Conservation (phyloP, 2,329 filamentous ascomycete genomes). For the Sarocladium oryzae region DNA sequence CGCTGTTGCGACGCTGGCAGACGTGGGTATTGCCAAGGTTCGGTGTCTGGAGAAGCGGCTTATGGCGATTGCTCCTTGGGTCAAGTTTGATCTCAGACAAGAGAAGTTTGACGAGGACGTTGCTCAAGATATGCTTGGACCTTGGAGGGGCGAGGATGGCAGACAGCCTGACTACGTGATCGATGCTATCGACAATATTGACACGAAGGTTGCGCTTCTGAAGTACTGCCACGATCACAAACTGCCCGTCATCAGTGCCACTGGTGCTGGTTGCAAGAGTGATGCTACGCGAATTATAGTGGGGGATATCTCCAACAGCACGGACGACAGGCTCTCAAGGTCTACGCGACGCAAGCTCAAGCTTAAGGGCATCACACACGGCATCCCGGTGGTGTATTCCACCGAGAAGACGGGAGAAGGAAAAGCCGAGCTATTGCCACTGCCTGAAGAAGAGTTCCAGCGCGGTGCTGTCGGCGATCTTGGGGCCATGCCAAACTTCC, state of each 20-base stretch:
- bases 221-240: slow-evolving; percentile 77
- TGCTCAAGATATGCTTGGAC: slow-evolving; percentile 60
- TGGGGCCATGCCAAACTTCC: slow-evolving; percentile 84
- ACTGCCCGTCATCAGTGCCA: slow-evolving; percentile 82
- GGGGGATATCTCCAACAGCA: slow-evolving; percentile 82
- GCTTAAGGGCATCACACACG: slow-evolving; percentile 68
- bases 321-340: slow-evolving; percentile 82
- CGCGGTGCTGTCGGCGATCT: slow-evolving; percentile 84
- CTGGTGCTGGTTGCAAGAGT: slow-evolving; percentile 95
- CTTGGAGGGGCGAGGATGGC: slow-evolving; percentile 50
- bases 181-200: slow-evolving; percentile 97
- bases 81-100: slow-evolving; percentile 76
- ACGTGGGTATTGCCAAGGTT: slow-evolving; percentile 91
- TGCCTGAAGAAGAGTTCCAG: slow-evolving; percentile 79
- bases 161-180: slow-evolving; percentile 79
- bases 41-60: slow-evolving; percentile 73
- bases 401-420: slow-evolving; percentile 85
- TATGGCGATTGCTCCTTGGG: slow-evolving; percentile 86
- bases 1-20: slow-evolving; percentile 85
- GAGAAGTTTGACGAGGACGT: slow-evolving; percentile 70
- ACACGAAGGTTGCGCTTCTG: slow-evolving; percentile 86
- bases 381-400: slow-evolving; percentile 88
- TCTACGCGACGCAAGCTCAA: slow-evolving; percentile 77
- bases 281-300: slow-evolving; percentile 77
- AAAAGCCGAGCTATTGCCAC: slow-evolving; percentile 81